These are phyloP conservation scores for Chytriomyces confervae DNA, from an alignment of 192 early-diverging fungal genomes.

Conservation along the genomic window DNA sequence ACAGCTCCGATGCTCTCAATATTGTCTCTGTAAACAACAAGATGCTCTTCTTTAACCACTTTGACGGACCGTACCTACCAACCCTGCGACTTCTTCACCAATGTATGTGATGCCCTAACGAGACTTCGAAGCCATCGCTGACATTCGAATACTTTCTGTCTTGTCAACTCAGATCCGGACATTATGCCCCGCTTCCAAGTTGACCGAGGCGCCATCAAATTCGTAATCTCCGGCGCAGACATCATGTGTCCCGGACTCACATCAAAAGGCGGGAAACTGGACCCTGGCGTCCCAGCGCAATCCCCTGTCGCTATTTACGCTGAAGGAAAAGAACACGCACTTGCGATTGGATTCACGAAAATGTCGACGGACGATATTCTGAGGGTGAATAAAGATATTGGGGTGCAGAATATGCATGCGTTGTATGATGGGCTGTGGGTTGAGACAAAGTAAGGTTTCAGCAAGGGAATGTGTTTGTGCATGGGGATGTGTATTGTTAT, in stretches of 20 bases:
- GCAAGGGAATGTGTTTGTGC: too few species aligned
- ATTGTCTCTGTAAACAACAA: slow-evolving; percentile 83
- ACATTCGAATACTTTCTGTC: background rate
- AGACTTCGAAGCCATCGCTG: background rate
- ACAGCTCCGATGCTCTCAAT: slow-evolving; percentile 85
- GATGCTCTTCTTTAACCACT: slow-evolving; percentile 93
- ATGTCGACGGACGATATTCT: slow-evolving; percentile 66
- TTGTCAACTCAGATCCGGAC: slow-evolving; percentile 71
- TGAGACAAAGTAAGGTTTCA: slow-evolving; percentile 21
- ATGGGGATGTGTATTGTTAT: too few species aligned
- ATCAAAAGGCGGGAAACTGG: slow-evolving; percentile 85
- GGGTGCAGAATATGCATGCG: slow-evolving; percentile 86
- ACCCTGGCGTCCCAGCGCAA: slow-evolving; percentile 68
- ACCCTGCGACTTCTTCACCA: slow-evolving; percentile 86
- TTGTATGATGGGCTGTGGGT: slow-evolving; percentile 76
- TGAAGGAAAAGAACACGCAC: slow-evolving; percentile 95
- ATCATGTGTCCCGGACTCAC: slow-evolving; percentile 99
- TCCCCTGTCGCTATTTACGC: slow-evolving; percentile 87
- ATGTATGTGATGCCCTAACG: slow-evolving; percentile 61
- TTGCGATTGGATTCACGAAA: slow-evolving; percentile 85
- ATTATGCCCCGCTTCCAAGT: slow-evolving; percentile 91
- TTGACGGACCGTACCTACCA: slow-evolving; percentile 90
- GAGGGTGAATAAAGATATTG: slow-evolving; percentile 88
- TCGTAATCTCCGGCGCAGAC: slow-evolving; percentile 93
- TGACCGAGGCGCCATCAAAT: slow-evolving; percentile 97